These are phyloP conservation scores for Bruguiera sexangula DNA, from an alignment of 345 rosid genomes.

Conservation along the genomic window DNA sequence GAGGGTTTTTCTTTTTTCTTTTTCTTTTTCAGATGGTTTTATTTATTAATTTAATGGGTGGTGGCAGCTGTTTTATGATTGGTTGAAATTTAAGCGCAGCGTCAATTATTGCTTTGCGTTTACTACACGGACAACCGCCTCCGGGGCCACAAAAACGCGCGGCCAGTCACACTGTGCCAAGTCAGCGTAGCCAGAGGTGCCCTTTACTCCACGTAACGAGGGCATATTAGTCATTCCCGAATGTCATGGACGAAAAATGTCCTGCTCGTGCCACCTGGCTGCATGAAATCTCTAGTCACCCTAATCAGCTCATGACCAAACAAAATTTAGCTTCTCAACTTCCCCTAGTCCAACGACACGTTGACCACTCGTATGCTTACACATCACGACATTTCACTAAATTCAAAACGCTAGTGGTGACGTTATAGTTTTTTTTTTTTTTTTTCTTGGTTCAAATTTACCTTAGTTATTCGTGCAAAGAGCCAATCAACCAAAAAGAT, in stretches of 20 bases:
- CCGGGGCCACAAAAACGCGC: neutral
- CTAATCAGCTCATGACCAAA: neutral
- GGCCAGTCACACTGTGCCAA: conserved; percentile 9
- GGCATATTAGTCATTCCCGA: neutral
- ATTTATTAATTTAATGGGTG: too few species aligned
- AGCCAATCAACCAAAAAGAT: too few species aligned
- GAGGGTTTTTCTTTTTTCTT: too few species aligned
- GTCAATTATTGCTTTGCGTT: conserved; percentile 7
- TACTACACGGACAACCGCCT: conserved; percentile 1
- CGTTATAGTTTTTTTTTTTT: too few species aligned
- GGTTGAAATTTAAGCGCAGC: conserved; percentile 12
- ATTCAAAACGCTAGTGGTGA: too few species aligned
- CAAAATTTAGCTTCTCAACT: neutral
- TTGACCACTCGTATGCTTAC: too few species aligned
- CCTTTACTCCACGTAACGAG: neutral
- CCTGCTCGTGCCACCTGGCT: conserved; percentile 2
- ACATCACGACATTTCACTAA: too few species aligned
- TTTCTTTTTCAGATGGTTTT: neutral
- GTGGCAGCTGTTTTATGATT: neutral
- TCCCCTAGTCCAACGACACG: neutral
- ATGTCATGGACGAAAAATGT: neutral
- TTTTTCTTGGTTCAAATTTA: too few species aligned
- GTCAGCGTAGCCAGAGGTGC: neutral
- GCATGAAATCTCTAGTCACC: neutral
- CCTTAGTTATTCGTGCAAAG: too few species aligned